phyloP scores from a whole-genome alignment of 2,329 filamentous ascomycete species.

The Aureobasidium mangrovei region DNA sequence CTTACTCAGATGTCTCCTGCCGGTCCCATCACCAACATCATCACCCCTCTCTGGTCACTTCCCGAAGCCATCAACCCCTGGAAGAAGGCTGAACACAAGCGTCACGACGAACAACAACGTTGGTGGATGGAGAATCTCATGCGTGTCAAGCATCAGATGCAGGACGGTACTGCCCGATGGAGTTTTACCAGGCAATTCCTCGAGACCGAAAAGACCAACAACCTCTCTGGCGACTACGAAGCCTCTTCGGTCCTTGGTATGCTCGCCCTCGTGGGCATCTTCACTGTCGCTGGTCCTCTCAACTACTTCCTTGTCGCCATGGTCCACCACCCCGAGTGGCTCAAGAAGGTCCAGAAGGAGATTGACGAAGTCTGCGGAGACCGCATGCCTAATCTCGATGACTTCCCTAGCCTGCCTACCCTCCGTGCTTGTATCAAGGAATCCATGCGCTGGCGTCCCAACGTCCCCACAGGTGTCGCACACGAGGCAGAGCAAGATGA shows the following conservation, averaged over 20 bases:
- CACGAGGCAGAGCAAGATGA: constrained; percentile 45
- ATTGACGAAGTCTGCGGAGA: constrained; percentile 38
- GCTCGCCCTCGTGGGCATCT: constrained; percentile 29
- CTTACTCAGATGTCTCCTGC: constrained; percentile 51
- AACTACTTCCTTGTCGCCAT: constrained; percentile 31
- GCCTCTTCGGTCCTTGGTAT: constrained; percentile 28
- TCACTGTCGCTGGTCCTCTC: constrained; percentile 26
- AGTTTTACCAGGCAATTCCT: constrained; percentile 37
- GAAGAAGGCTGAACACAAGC: constrained; percentile 44
- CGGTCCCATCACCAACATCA: constrained; percentile 48
- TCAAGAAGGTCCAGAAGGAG: constrained; percentile 37
- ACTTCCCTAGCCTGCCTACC: constrained; percentile 26
- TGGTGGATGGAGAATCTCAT: constrained; percentile 45
- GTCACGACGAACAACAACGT: constrained; percentile 44
- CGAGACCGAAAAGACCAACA: constrained; percentile 30
- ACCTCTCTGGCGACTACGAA: constrained; percentile 29
- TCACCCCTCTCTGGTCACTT: constrained; percentile 47
- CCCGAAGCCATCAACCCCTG: constrained; percentile 44
- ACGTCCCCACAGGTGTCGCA: constrained; percentile 47
- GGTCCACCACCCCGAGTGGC: constrained; percentile 42
- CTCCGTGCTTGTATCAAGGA: constrained; percentile 28
- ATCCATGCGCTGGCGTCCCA: constrained; percentile 38
- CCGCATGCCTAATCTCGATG: constrained; percentile 35
- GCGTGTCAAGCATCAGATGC: constrained; percentile 32
- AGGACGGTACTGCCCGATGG: constrained; percentile 31